Percentiles rank a stretch among this genome's conserved stretches.
These are phyloP conservation scores for Monascus ruber DNA, from an alignment of 2,329 filamentous ascomycete species.

Conservation along the genomic window DNA sequence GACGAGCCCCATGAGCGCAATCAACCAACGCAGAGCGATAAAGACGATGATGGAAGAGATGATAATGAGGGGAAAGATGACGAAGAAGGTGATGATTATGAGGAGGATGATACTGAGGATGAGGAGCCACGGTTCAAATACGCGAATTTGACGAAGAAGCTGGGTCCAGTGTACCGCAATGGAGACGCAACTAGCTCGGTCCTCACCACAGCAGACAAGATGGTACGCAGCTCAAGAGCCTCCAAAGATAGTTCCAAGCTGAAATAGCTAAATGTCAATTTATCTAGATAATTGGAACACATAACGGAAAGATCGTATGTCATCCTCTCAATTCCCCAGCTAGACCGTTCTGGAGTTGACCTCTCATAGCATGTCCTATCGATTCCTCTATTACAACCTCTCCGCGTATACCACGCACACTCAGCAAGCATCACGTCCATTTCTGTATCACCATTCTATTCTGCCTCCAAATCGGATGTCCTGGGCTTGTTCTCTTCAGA, in stretches of 20 bases:
- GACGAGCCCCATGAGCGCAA: slow-evolving; percentile 5
- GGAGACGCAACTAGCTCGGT: slow-evolving; percentile 91
- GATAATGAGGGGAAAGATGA: slow-evolving; percentile 11
- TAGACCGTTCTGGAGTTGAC: slow-evolving; percentile 7
- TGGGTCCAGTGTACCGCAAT: slow-evolving; percentile 78
- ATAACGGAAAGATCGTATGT: slow-evolving; percentile 90
- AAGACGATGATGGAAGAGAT: slow-evolving; percentile 7
- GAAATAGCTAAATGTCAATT: slow-evolving; percentile 9
- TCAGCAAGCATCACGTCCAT: slow-evolving; percentile 81
- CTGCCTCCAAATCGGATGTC: slow-evolving; percentile 36
- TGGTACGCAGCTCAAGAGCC: slow-evolving; percentile 47
- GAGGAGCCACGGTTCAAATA: slow-evolving; percentile 93
- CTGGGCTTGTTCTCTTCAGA: slow-evolving; percentile 21
- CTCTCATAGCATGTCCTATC: slow-evolving; percentile 64
- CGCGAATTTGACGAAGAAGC: slow-evolving; percentile 67
- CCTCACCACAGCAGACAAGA: slow-evolving; percentile 86
- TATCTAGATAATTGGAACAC: slow-evolving; percentile 72
- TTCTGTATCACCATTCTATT: slow-evolving; percentile 79
- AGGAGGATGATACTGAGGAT: slow-evolving; percentile 41
- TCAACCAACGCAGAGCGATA: slow-evolving; percentile 2
- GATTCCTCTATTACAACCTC: slow-evolving; percentile 65
- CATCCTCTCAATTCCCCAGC: neutral
- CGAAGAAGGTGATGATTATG: slow-evolving; percentile 15
- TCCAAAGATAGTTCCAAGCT: slow-evolving; percentile 15
- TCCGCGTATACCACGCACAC: slow-evolving; percentile 86